A percentile compares a stretch with the other conserved stretches of the same genome.
phyloP scores from a whole-genome alignment of 2,329 filamentous ascomycete genomes.

The Penicillium brasilianum region DNA sequence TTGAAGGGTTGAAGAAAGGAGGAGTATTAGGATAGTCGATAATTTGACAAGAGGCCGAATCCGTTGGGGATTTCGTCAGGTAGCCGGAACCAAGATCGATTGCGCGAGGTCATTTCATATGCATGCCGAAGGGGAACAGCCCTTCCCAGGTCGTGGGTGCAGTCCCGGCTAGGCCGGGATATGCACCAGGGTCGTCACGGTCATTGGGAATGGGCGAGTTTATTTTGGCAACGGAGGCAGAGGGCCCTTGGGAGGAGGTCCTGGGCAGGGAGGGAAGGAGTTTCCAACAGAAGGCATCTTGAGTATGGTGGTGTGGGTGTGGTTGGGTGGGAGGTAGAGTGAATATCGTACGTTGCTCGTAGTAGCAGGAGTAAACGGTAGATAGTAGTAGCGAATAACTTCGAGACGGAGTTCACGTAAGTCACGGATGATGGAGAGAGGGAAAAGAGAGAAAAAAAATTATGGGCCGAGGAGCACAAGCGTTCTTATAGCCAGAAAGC shows the following conservation, averaged over 20 bases:
- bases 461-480: slow-evolving; percentile 12
- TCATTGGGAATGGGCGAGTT: slow-evolving; percentile 35
- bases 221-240: slow-evolving; percentile 47
- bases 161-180: slow-evolving; percentile 23
- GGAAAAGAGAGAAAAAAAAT: slow-evolving; percentile 15
- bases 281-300: slow-evolving; percentile 45
- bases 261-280: slow-evolving; percentile 47
- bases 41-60: slow-evolving; percentile 16
- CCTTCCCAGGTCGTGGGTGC: slow-evolving; percentile 31
- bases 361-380: neutral
- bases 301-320: slow-evolving; percentile 13
- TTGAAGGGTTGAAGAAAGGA: neutral
- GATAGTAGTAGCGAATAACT: neutral
- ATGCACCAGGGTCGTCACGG: slow-evolving; percentile 37
- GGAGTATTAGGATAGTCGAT: slow-evolving; percentile 21
- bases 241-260: slow-evolving; percentile 47
- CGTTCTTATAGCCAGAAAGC: slow-evolving; percentile 27
- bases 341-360: neutral
- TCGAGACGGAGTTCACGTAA: neutral
- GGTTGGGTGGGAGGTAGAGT: neutral
- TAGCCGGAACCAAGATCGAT: slow-evolving; percentile 33
- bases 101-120: slow-evolving; percentile 40
- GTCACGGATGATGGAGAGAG: slow-evolving; percentile 1
- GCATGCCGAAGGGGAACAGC: slow-evolving; percentile 31
- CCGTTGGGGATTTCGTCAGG: slow-evolving; percentile 29